phyloP scores from a whole-genome alignment of 768 basidiomycete species.

The Lyophyllum atratum region DNA sequence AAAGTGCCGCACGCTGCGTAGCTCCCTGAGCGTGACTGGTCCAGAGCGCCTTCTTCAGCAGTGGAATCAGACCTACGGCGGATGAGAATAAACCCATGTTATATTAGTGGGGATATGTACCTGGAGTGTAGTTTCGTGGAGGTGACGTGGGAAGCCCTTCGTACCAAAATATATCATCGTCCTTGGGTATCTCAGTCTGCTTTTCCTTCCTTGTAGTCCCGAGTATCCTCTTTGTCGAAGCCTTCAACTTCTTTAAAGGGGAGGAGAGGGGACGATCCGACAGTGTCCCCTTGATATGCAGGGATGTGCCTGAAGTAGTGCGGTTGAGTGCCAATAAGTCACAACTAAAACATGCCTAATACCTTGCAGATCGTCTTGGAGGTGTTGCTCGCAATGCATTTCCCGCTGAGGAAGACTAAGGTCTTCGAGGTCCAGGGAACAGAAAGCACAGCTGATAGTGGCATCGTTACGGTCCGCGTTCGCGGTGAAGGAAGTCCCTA shows the following conservation, averaged over 20 bases:
- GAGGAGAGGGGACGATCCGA: neutral
- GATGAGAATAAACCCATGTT: neutral
- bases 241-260: neutral
- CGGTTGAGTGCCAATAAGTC: neutral
- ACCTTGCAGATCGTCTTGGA: constrained; percentile 21
- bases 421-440: constrained; percentile 40
- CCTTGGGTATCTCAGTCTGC: constrained; percentile 11
- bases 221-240: neutral
- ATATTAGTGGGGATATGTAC: constrained; percentile 31
- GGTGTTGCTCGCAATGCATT: constrained; percentile 59
- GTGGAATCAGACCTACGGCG: constrained; percentile 58
- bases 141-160: constrained; percentile 44
- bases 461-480: neutral
- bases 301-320: neutral
- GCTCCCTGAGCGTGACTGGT: constrained; percentile 50
- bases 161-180: constrained; percentile 66
- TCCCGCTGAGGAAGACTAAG: constrained; percentile 41
- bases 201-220: constrained; percentile 7
- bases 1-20: constrained; percentile 61
- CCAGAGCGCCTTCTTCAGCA: constrained; percentile 58
- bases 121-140: constrained; percentile 60
- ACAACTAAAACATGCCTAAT: neutral
- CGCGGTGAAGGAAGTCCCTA: neutral
- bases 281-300: neutral
- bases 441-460: constrained; percentile 50